These are phyloP conservation scores for Cucurbita maxima DNA, from an alignment of 306 rosid species.

Conservation along the genomic window DNA sequence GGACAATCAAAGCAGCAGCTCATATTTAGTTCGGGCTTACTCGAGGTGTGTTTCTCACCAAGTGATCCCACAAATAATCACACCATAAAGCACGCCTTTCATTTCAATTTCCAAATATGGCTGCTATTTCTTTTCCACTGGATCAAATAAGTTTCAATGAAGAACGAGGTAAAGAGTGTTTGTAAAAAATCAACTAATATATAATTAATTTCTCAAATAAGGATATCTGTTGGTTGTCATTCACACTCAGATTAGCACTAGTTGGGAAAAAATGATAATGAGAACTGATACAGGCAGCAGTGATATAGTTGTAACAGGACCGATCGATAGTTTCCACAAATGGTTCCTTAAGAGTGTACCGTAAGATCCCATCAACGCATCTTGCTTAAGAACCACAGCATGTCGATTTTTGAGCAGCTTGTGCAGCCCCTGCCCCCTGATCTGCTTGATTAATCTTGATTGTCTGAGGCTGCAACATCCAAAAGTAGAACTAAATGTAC, in stretches of 20 bases:
- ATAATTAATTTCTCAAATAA: slow-evolving; percentile 28
- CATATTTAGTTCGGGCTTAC: background rate
- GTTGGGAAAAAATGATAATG: slow-evolving; percentile 9
- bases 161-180: slow-evolving; percentile 20
- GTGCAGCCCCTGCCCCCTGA: slow-evolving; percentile 57
- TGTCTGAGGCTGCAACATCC: slow-evolving; percentile 62
- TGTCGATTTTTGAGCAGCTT: slow-evolving; percentile 60
- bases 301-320: slow-evolving; percentile 32
- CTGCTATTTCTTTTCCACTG: background rate
- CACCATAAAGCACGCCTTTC: background rate
- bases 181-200: slow-evolving; percentile 8
- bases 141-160: slow-evolving; percentile 4
- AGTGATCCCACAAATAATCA: background rate
- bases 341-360: slow-evolving; percentile 20
- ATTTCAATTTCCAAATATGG: background rate
- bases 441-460: slow-evolving; percentile 79
- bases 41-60: background rate
- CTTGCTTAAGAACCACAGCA: slow-evolving; percentile 65
- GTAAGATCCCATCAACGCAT: slow-evolving; percentile 3
- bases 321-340: slow-evolving; percentile 37
- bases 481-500: background rate
- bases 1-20: background rate
- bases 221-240: slow-evolving; percentile 31
- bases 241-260: slow-evolving; percentile 40
- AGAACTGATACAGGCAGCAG: slow-evolving; percentile 31